Conservation (phyloP, 768 basidiomycete genomes). For the Pholiota microspora region DNA sequence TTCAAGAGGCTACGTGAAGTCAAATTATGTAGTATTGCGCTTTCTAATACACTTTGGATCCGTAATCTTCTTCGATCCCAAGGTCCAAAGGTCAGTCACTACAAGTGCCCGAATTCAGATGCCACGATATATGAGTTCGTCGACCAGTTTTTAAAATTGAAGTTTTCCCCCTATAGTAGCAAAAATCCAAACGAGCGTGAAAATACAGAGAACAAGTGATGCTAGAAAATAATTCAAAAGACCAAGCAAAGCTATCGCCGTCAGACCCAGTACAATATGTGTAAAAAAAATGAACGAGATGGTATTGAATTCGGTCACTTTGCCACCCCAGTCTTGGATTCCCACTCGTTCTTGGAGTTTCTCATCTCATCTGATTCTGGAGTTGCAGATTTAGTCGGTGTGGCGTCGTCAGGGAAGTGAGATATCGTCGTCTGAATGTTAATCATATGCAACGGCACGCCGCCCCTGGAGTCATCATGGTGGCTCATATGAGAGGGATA, state of each 20-base stretch:
- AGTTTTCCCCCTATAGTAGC: no score
- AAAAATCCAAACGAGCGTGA: background rate
- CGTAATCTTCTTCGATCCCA: no score
- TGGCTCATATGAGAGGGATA: conserved; percentile 2
- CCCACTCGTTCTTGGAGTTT: background rate
- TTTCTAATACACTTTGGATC: no score
- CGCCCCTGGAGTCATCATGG: conserved; percentile 10
- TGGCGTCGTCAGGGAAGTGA: conserved; percentile 19
- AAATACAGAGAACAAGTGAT: background rate
- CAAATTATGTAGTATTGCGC: no score
- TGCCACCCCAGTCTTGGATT: background rate
- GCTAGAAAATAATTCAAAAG: background rate
- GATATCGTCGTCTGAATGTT: conserved; percentile 30
- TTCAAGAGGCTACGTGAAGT: no score
- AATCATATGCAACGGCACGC: conserved; percentile 26
- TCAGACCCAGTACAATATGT: no score
- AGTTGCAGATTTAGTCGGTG: background rate
- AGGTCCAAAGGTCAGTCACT: no score
- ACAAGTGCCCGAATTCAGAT: no score
- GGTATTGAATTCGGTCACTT: background rate
- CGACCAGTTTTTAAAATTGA: no score
- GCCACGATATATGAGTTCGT: no score
- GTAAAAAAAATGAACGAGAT: background rate
- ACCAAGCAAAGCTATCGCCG: background rate
- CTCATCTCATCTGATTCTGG: background rate